phyloP scores from a whole-genome alignment of 768 basidiomycete genomes.

The Hygrophorus russula region DNA sequence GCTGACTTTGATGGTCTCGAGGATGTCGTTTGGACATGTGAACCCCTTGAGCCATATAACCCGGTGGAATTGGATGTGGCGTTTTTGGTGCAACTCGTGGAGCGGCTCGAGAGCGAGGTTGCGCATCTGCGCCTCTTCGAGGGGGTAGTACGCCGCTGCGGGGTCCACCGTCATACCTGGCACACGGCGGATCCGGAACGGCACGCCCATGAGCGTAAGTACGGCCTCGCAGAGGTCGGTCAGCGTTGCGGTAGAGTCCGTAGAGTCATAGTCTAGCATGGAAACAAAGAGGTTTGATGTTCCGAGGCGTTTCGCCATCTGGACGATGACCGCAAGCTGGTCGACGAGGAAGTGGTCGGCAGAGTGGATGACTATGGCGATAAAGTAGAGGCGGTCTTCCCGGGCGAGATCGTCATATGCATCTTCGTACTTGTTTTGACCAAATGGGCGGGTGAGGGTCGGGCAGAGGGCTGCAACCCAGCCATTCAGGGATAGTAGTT shows the following conservation, averaged over 20 bases:
- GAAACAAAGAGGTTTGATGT: constrained; percentile 89
- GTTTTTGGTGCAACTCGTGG: constrained; percentile 62
- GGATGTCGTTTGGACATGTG: constrained; percentile 95
- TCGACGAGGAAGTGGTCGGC: constrained; percentile 99
- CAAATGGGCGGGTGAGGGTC: constrained; percentile 88
- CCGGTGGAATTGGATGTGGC: constrained; percentile 75
- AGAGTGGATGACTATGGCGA: constrained; percentile 92
- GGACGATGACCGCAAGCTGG: constrained; percentile 95
- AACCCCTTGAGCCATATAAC: constrained; percentile 99
- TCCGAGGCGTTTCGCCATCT: constrained; percentile 85
- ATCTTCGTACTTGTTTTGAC: constrained; percentile 76
- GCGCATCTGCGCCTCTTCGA: constrained; percentile 89
- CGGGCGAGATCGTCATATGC: constrained; percentile 83
- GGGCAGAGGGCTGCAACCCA: constrained; percentile 98
- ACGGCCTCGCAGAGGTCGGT: constrained; percentile 94
- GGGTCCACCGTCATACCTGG: constrained; percentile 89
- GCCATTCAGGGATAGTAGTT: constrained; percentile 89
- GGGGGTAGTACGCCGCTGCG: constrained; percentile 82
- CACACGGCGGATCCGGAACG: constrained; percentile 87
- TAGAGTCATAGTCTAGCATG: constrained; percentile 94
- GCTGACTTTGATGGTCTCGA: constrained; percentile 90
- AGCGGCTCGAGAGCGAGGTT: constrained; percentile 91
- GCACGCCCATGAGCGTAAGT: constrained; percentile 83
- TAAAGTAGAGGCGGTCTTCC: constrained; percentile 81
- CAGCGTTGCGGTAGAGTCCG: constrained; percentile 89